These are phyloP conservation scores for Nitzschia sp. DNA, from an alignment of 108 stramenopile genomes.

Conservation along the genomic window DNA sequence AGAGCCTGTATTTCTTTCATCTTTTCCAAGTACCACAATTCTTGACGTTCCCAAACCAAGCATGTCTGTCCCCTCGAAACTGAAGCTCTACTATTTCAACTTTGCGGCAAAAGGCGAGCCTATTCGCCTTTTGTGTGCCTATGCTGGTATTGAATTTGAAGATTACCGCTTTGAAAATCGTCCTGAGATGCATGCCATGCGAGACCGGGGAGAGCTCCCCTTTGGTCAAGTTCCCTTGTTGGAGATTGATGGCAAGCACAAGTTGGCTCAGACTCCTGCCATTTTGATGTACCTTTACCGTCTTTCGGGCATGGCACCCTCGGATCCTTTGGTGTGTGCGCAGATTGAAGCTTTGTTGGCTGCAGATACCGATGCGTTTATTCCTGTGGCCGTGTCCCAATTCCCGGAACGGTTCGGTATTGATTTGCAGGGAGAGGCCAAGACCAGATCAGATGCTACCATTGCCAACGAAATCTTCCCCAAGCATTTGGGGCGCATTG, in stretches of 20 bases:
- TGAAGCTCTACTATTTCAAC: conserved; percentile 44
- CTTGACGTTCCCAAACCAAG: too few species aligned
- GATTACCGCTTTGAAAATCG: conserved; percentile 31
- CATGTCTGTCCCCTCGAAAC: conserved; percentile 11
- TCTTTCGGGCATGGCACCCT: conserved; percentile 25
- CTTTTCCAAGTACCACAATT: too few species aligned
- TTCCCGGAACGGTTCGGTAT: conserved; percentile 29
- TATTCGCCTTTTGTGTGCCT: conserved; percentile 39
- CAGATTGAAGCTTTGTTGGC: conserved; percentile 33
- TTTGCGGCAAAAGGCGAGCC: conserved; percentile 42
- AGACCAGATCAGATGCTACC: conserved; percentile 11
- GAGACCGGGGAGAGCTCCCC: conserved; percentile 27
- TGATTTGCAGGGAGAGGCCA: conserved; percentile 16
- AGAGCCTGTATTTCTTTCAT: too few species aligned
- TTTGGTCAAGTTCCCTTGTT: conserved; percentile 46
- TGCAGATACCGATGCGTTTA: conserved; percentile 35
- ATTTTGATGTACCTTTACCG: conserved; percentile 42
- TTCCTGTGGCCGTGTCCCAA: conserved; percentile 18
- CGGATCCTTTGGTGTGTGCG: conserved; percentile 27
- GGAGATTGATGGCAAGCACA: conserved; percentile 41
- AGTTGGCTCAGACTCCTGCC: conserved; percentile 28
- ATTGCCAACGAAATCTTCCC: conserved; percentile 30
- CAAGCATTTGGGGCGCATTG: conserved; percentile 23
- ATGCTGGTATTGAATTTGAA: conserved; percentile 35
- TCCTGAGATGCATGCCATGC: conserved; percentile 29